Conservation (phyloP, 2,329 filamentous ascomycete species). For the Arthrobotrys musiformis region DNA sequence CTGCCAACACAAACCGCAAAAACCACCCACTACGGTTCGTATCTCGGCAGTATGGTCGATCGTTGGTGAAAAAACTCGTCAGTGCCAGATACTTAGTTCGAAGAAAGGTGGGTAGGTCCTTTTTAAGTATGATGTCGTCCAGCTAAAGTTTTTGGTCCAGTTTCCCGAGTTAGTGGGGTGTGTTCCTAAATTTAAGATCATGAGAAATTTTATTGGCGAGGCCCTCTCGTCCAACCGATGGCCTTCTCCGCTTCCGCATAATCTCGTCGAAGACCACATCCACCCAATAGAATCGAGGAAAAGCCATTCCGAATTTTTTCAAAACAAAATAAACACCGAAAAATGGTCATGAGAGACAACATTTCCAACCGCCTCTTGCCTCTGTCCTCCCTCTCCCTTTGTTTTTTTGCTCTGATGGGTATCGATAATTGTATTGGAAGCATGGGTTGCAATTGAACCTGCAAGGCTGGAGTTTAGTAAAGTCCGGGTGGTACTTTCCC, state of each 20-base stretch:
- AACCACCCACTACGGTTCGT: slow-evolving; percentile 13
- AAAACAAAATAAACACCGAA: slow-evolving; percentile 6
- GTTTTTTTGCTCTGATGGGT: background rate
- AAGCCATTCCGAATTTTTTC: background rate
- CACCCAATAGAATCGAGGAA: slow-evolving; percentile 11
- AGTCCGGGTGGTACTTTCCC: background rate
- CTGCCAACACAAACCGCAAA: slow-evolving; percentile 46
- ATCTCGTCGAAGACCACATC: slow-evolving; percentile 32
- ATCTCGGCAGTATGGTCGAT: slow-evolving; percentile 48
- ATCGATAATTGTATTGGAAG: background rate
- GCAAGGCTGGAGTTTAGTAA: background rate
- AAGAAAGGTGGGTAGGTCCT: slow-evolving; percentile 11
- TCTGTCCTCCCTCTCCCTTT: background rate
- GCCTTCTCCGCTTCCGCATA: slow-evolving; percentile 32
- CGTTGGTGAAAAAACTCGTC: slow-evolving; percentile 13
- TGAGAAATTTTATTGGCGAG: slow-evolving; percentile 53
- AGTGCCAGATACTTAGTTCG: background rate
- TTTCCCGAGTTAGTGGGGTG: slow-evolving; percentile 21
- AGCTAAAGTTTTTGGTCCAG: slow-evolving; percentile 19
- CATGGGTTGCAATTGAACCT: background rate
- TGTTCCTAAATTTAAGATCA: slow-evolving; percentile 55
- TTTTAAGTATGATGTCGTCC: slow-evolving; percentile 15
- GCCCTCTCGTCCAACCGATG: slow-evolving; percentile 53
- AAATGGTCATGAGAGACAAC: background rate
- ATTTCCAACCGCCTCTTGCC: background rate